Evolutionary conservation across 805 yeast genomes (phyloP).

Genomic region (Cyberlindnera mycetangii): DNA sequence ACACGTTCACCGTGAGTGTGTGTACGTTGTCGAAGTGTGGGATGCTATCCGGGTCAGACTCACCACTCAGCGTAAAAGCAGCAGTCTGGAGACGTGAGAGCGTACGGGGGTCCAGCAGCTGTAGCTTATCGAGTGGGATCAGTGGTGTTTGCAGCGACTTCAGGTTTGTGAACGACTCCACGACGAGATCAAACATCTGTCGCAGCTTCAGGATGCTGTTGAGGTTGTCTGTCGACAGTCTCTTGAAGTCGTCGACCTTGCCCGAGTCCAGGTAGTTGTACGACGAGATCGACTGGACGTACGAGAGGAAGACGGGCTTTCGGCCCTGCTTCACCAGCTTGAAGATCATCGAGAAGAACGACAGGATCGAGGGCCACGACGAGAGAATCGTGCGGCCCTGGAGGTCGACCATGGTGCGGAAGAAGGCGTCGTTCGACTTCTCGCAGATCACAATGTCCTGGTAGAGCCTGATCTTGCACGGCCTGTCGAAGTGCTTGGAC

Average conservation of each 20-base stretch:
- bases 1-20: not conserved
- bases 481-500: constrained; percentile 14
- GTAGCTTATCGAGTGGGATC: constrained; percentile 19
- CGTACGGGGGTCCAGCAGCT: not conserved
- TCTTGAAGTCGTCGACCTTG: constrained; percentile 18
- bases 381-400: constrained; percentile 5
- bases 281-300: constrained; percentile 22
- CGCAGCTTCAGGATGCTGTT: constrained; percentile 17
- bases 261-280: constrained; percentile 25
- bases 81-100: not conserved
- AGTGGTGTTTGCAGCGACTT: constrained; percentile 18
- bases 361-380: constrained; percentile 16
- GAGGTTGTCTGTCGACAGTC: constrained; percentile 14
- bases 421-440: constrained; percentile 24
- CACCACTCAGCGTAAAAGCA: not conserved
- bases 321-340: not conserved
- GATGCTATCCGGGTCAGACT: not conserved
- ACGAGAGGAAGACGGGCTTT: constrained; percentile 7
- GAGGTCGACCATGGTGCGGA: not conserved
- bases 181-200: constrained; percentile 23
- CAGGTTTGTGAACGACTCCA: constrained; percentile 15
- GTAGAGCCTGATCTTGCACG: constrained; percentile 23
- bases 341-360: constrained; percentile 19
- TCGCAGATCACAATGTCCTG: constrained; percentile 23
- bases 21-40: not conserved